Base-by-base conservation (phyloP, 208 protist genomes). In the Acanthamoeba lenticulata region DNA sequence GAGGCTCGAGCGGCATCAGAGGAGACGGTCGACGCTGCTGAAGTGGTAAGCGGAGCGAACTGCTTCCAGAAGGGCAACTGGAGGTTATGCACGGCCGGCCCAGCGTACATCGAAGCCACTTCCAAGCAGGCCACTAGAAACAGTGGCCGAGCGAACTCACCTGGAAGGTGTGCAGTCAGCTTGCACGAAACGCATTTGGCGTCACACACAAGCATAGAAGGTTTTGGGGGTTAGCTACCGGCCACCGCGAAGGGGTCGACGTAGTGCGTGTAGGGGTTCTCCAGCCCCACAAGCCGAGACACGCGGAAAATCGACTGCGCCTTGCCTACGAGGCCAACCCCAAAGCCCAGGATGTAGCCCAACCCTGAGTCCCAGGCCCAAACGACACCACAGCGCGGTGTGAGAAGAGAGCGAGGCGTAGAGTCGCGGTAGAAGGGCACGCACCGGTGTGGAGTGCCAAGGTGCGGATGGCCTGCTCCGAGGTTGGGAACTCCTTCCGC, bases 71-170 rank as follows among this genome's bases (percentile, higher is more conserved):
- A 24, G 38, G 38, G 69, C 36, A 79, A 32, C 40, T 45, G n/a
- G 34, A 89, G 47, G 81, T 89, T 89, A 32, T 89, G 44, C 32
- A 40, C 52, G 4, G 44, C 44, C 11, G 81, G 44, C 40, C 81
- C 81, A 17, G 47, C 81, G 52, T 89, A 62, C 81, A 89, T 89
- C 29, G 32, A 55, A 7, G n/a, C 45, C 44, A 89, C 81, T 9
- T 89, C 79, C 38, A 89, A 36, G 29, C 45, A 89, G 2, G 81
- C 81, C 44, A 89, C 52, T 44, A 89, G n/a, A 32, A 89, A 89
- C 29, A 89, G 44, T 11, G 81, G 81, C 29, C 81, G 44, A 15
- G 52, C 81, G 2, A 89, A 89, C 27, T 89, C 52, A 2, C 81
- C 81, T 89, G 81, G 24, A n/a, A 2, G 11, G 55, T 24, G 52